Percentiles rank a stretch among this genome's conserved stretches.
Conservation (phyloP, 2,329 filamentous ascomycete genomes). For the Dryadomyces sulphureus region DNA sequence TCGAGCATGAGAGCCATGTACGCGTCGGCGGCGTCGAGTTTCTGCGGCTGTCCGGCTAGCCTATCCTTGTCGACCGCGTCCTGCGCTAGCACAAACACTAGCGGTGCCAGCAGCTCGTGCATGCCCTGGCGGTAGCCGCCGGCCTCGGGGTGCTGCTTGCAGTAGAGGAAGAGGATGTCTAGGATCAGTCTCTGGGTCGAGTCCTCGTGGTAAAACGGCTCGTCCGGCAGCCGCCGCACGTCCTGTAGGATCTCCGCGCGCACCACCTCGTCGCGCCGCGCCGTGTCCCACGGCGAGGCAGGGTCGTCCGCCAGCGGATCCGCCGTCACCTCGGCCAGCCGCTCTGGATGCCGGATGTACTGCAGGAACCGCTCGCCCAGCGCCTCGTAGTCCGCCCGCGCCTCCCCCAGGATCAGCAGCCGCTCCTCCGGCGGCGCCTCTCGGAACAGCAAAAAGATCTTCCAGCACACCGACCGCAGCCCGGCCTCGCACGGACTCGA, state of each 20-base stretch:
- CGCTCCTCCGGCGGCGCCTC: slow-evolving; percentile 50
- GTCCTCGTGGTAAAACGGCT: slow-evolving; percentile 73
- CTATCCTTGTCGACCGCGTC: slow-evolving; percentile 53
- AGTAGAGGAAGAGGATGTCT: slow-evolving; percentile 86
- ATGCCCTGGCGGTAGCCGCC: slow-evolving; percentile 95
- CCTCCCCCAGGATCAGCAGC: slow-evolving; percentile 50
- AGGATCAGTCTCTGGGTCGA: slow-evolving; percentile 67
- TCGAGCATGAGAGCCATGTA: slow-evolving; percentile 55
- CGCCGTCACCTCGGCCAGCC: slow-evolving; percentile 51
- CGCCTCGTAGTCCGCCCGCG: slow-evolving; percentile 59
- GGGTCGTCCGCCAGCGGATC: slow-evolving; percentile 80
- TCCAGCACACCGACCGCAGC: slow-evolving; percentile 83
- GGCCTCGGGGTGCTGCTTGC: slow-evolving; percentile 74
- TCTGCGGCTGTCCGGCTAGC: not conserved
- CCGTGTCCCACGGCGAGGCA: slow-evolving; percentile 77
- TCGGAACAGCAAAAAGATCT: slow-evolving; percentile 74
- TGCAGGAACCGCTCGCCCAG: slow-evolving; percentile 61
- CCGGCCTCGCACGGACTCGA: slow-evolving; percentile 53
- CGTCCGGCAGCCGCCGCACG: slow-evolving; percentile 85
- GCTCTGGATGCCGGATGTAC: slow-evolving; percentile 72
- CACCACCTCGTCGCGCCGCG: slow-evolving; percentile 70
- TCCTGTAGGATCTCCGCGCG: slow-evolving; percentile 87
- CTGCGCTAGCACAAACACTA: slow-evolving; percentile 69
- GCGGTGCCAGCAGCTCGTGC: slow-evolving; percentile 87
- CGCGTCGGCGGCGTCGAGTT: slow-evolving; percentile 23